Evolutionary conservation across 140 eudicot genomes (phyloP).

Genomic region (Bidens hawaiensis): DNA sequence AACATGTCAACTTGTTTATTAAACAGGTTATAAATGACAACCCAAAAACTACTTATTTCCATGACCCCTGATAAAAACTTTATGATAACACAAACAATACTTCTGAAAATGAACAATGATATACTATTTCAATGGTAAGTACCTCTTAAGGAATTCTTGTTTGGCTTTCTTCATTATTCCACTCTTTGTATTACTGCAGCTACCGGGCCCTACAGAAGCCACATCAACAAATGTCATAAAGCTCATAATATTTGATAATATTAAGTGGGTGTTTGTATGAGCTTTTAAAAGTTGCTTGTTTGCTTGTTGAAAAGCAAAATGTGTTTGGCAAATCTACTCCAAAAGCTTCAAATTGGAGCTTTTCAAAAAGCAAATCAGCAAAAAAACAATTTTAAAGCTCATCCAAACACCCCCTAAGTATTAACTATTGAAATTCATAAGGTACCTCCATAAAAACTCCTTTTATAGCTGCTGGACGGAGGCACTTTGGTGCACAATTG

Average conservation of each 20-base stretch:
- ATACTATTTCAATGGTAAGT: neutral
- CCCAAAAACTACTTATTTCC: no score
- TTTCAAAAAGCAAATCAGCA: no score
- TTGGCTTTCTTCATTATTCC: constrained; percentile 89
- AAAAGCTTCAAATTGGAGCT: neutral
- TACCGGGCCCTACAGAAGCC: constrained; percentile 37
- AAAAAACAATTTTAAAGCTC: no score
- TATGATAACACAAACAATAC: neutral
- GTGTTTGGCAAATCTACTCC: no score
- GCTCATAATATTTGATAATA: constrained; percentile 1
- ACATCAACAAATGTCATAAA: constrained; percentile 16
- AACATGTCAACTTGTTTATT: no score
- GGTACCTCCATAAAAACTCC: constrained; percentile 72
- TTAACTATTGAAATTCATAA: no score
- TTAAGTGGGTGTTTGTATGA: no score
- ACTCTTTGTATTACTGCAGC: constrained; percentile 69
- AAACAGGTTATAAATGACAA: no score
- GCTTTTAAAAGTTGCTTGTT: no score
- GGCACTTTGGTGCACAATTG: constrained; percentile 80
- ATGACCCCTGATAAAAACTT: neutral
- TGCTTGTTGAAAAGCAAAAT: no score
- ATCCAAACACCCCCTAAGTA: no score
- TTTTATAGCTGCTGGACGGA: constrained; percentile 68
- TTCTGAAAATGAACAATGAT: neutral
- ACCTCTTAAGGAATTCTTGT: constrained; percentile 72